These are phyloP conservation scores for Phaffia australis DNA, from an alignment of 768 basidiomycete species.

Conservation along the genomic window DNA sequence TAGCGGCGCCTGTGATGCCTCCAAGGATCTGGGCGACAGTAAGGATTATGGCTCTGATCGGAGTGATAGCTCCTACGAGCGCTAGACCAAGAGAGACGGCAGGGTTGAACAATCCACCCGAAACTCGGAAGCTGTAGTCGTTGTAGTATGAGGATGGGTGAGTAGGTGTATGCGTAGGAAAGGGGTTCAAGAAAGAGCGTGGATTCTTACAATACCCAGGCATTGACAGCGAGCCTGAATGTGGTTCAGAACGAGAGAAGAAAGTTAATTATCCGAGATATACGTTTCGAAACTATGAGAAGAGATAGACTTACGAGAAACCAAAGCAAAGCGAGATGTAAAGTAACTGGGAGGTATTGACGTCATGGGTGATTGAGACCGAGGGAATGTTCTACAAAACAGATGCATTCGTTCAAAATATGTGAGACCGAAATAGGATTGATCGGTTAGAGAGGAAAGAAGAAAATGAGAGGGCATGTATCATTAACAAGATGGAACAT, in stretches of 20 bases:
- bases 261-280: not conserved
- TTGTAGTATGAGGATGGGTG: too few relatives aligned
- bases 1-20: constrained; percentile 36
- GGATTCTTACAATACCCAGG: not conserved
- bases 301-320: constrained; percentile 4
- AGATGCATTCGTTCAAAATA: not conserved
- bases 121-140: constrained; percentile 35
- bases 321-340: constrained; percentile 21
- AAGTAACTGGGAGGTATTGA: constrained; percentile 12
- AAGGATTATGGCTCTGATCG: constrained; percentile 37
- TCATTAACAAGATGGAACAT: not conserved
- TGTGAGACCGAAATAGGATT: not conserved
- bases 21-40: constrained; percentile 37
- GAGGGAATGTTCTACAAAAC: not conserved
- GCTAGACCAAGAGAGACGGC: constrained; percentile 39
- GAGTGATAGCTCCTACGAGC: constrained; percentile 38
- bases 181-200: not conserved
- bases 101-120: constrained; percentile 40
- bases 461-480: not conserved
- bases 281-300: not conserved
- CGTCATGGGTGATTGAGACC: constrained; percentile 1
- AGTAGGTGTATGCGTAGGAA: not conserved
- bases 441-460: not conserved
- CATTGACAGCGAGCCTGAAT: not conserved
- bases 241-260: not conserved